A percentile compares a stretch with the other conserved stretches of the same genome.
Conservation (phyloP, 2,329 filamentous ascomycete species). For the Ophiostoma piceae region DNA sequence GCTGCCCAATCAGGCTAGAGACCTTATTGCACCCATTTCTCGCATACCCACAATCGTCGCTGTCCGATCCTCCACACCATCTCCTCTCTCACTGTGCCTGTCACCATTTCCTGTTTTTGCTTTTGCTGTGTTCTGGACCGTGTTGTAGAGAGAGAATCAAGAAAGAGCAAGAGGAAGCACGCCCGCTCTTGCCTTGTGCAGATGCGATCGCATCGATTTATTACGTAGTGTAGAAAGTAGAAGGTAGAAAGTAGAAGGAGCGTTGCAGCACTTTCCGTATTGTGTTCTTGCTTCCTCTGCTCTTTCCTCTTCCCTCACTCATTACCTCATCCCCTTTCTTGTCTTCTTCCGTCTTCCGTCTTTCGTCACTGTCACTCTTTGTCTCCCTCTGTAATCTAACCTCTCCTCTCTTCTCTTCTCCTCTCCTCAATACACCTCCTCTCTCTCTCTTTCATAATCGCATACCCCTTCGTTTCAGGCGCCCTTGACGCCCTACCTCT, state of each 20-base stretch:
- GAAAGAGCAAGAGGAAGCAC: not conserved
- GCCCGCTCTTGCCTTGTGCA: not conserved
- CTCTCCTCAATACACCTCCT: not conserved
- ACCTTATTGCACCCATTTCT: no score
- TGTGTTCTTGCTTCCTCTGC: not conserved
- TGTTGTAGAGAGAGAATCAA: not conserved
- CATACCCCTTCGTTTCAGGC: constrained; percentile 11
- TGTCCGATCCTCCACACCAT: constrained; percentile 13
- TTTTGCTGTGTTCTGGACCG: constrained; percentile 4
- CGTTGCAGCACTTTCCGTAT: not conserved
- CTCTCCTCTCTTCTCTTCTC: not conserved
- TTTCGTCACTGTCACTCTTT: not conserved
- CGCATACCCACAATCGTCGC: not conserved
- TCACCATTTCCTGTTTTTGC: not conserved
- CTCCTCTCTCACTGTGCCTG: constrained; percentile 1
- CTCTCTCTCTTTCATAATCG: not conserved
- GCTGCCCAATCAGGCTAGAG: constrained; percentile 11
- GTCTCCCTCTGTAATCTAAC: not conserved
- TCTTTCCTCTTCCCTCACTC: not conserved
- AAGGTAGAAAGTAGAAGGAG: not conserved
- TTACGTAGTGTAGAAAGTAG: not conserved
- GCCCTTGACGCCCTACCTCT: constrained; percentile 7
- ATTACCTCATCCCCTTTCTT: constrained; percentile 1
- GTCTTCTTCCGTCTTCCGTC: not conserved
- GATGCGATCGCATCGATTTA: not conserved